These are phyloP conservation scores for Rhodotorula sp. DNA, from an alignment of 1,284 basidiomycete species.

Conservation along the genomic window DNA sequence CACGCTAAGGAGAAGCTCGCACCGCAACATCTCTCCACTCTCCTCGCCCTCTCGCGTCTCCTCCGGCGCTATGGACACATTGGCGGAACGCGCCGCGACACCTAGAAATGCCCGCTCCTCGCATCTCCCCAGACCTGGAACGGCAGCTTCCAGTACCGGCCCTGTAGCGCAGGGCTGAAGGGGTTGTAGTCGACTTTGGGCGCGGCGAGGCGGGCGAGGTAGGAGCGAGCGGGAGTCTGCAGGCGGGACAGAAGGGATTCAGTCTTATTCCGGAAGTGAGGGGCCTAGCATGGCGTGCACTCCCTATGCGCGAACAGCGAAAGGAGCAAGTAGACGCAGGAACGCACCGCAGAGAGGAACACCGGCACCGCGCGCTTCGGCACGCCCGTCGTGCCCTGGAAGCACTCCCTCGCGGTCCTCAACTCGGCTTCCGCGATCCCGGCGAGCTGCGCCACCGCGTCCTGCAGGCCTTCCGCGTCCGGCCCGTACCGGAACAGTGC, in stretches of 20 bases:
- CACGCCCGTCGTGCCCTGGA: conserved; percentile 37
- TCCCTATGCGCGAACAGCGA: neutral
- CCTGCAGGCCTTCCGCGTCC: conserved; percentile 26
- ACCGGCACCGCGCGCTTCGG: conserved; percentile 31
- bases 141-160: conserved; percentile 80
- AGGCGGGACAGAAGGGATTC: neutral
- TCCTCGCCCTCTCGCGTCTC: too few species aligned
- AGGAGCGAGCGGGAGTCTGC: conserved; percentile 64
- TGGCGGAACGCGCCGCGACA: too few species aligned
- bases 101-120: conserved; percentile 26
- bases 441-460: conserved; percentile 39
- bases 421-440: conserved; percentile 42
- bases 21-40: too few species aligned
- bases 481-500: conserved; percentile 36
- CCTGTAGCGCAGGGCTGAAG: conserved; percentile 69
- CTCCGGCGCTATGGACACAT: too few species aligned
- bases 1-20: too few species aligned
- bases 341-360: conserved; percentile 33
- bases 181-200: conserved; percentile 71
- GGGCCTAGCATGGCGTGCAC: too few species aligned
- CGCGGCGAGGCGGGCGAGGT: conserved; percentile 71
- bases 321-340: too few species aligned
- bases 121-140: conserved; percentile 73
- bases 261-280: neutral
- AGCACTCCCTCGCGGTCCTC: conserved; percentile 35